Base-by-base conservation (phyloP, 228 moss, liverwort and hornwort genomes). In the Sphagnum fallax region DNA sequence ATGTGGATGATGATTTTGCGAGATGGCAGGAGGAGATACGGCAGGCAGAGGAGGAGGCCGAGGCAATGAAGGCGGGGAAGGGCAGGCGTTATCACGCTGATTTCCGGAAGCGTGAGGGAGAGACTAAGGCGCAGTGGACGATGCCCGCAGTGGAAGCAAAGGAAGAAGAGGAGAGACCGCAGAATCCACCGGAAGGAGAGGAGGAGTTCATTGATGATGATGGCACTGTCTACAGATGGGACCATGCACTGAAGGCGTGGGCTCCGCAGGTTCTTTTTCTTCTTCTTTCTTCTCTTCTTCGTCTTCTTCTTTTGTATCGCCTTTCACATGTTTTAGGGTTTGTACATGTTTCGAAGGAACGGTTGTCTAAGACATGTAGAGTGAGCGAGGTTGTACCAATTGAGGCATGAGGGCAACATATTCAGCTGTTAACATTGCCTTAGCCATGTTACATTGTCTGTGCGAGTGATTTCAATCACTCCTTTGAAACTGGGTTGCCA, bases 21-120 rank as follows among this genome's bases (percentile, higher is more conserved):
- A 81, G 81, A 70, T 97, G 97, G 97, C 84, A 93, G 72, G 97
- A 97, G 77, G 97, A 97, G 76, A 97, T 97, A 50, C 86, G 93
- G 49, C 82, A 84, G 50, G 97, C 93, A 16, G 97, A 97, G 75
- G 97, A 97, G 77, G 93, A 97, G 75, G 97, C 97, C 15, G 87
- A 91, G 72, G 93, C 88, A 48, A 65, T 93, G 80, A 97, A 93
- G 82, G 81, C 90, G 65, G 91, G 94, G 48, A 96, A 88, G 73
- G 67, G 75, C 32, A 83, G 82, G 53, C 73, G 87, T 52, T 83
- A 80, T 65, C 87, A 83, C 13, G 80, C 80, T 71, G 83, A 87
- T 78, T 83, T 83, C 64, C 87, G 87, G 65, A 87, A 87, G 12
- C 9, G 9, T 55, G 55, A 8, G 9, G 18, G 73, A 76, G 68